Evolutionary conservation across 2,329 filamentous ascomycete genomes (phyloP), one percentile per base, ranked within the genome.

Genomic region (Phialophora tarda): DNA sequence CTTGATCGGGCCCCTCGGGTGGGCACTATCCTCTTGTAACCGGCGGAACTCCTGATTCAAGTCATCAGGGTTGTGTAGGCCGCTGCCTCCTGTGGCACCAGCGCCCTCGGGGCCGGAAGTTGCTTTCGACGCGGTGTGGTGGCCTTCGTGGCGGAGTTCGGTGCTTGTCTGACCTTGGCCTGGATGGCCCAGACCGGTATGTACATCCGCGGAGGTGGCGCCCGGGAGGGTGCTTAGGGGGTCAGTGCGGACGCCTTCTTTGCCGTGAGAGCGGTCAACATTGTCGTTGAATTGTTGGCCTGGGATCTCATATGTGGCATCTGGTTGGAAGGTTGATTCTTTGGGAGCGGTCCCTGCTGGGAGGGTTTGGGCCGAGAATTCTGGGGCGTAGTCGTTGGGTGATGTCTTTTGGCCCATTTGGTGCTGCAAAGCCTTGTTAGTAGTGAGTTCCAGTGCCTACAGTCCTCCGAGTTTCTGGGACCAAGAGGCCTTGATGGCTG

Each of bases 331-430:
- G 78, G 74, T 76, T 83, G 82, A 30, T 82, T 81, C 11, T 72
- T 59, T 56, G 1, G 90, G 90, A 0, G 90, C 89, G 3, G 86
- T 85, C 66, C 90, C 90, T 0, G 88, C 78, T 0, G 88, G 83
- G 41, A 87, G 78, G 0, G 82, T 83, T 75, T 92, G 71, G 26
- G 86, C 84, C 72, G 84, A 80, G 80, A 90, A 92, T 73, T 90
- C 89, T 23, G 86, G 86, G 12, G 78, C 87, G 71, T 87, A 85
- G 69, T 82, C 79, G 12, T 72, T 70, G n/a, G 77, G 77, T 73
- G 85, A 85, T 64, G 86, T 83, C 67, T 86, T 83, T 71, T 83
- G 80, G 60, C 89, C 89, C 3, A 85, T 83, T 74, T 87, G 82
- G 77, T 92, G 89, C 88, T 91, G 71, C 6, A 38, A n/a, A 34